phyloP scores from a whole-genome alignment of 2,329 filamentous ascomycete species.

The Cordyceps pruinosa region DNA sequence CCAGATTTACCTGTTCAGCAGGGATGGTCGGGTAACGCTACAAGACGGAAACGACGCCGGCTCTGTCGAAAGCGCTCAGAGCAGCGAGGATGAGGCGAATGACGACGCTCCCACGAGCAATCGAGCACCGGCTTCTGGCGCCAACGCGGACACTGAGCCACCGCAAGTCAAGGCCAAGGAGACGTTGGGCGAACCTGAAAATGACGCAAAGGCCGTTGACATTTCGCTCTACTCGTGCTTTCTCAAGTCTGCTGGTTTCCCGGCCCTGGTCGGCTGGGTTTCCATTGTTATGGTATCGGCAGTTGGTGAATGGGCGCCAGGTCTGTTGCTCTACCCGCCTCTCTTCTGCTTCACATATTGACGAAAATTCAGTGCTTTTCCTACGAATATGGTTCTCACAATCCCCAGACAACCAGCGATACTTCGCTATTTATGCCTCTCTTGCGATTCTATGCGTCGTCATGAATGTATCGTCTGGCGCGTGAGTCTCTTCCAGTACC shows the following conservation, averaged over 20 bases:
- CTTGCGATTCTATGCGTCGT: neutral
- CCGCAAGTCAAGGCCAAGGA: neutral
- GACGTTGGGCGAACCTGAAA: neutral
- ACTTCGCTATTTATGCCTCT: neutral
- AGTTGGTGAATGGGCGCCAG: neutral
- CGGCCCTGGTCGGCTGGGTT: neutral
- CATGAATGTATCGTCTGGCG: neutral
- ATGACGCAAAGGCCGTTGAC: neutral
- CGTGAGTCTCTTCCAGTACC: neutral
- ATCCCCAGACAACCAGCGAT: neutral
- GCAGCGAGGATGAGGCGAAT: neutral
- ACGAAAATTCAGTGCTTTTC: neutral
- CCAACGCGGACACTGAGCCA: neutral
- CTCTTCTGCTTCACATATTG: neutral
- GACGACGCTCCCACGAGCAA: neutral
- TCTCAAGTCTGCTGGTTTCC: neutral
- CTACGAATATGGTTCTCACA: neutral
- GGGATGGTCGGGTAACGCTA: neutral
- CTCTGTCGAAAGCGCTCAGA: neutral
- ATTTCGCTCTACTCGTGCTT: neutral
- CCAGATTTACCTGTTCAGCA: neutral
- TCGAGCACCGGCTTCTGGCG: neutral
- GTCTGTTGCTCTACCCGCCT: neutral
- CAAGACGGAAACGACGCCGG: neutral
- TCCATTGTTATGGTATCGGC: neutral